Evolutionary conservation across 2,329 filamentous ascomycete genomes (phyloP), one percentile per base, ranked within the genome.

Genomic region (Alternaria sp.): DNA sequence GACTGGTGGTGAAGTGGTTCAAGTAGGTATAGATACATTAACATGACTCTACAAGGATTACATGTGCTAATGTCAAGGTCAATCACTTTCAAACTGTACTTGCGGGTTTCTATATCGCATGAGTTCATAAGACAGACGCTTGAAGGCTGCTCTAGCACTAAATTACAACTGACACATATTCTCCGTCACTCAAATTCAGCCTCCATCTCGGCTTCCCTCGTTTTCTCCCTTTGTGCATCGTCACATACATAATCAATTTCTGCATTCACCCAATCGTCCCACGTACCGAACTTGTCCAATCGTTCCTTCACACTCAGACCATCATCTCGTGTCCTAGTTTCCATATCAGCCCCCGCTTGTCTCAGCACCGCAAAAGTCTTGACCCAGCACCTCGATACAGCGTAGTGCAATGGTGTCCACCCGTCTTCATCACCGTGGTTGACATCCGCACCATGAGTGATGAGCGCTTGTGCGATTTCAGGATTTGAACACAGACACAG

Each of bases 331-430:
- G 32, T 30, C 16, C 25, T 52, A 16, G 25, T 14, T 14, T 52
- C 25, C 25, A 41, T 38, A 30, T 41, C 7, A 16, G 50, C 36
- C 14, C 50, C 22, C 25, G 50, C 36, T n/a, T 12, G 34, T 41
- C 36, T 38, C 22, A 52, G 36, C 16, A 30, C 50, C 11, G 49
- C 22, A 14, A 52, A 40, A 7, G 49, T 12, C 22, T 40, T 52
- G 1, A 52, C 49, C 49, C 49, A 52, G 4, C 34, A 54, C 51
- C 22, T 14, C n/a, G 48, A 34, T n/a, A 58, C 55, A 22, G 55
- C 55, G 18, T 46, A 18, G 11, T 58, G 55, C 28, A 45, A 3
- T 3, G 55, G 46, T n/a, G 55, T 57, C 46, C 55, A 52, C 11
- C 48, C 55, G 8, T 51, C 16, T 1, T 25, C 20, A 18, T 52